Conservation (phyloP, 805 yeast genomes). For the Yamadazyma insecticola region DNA sequence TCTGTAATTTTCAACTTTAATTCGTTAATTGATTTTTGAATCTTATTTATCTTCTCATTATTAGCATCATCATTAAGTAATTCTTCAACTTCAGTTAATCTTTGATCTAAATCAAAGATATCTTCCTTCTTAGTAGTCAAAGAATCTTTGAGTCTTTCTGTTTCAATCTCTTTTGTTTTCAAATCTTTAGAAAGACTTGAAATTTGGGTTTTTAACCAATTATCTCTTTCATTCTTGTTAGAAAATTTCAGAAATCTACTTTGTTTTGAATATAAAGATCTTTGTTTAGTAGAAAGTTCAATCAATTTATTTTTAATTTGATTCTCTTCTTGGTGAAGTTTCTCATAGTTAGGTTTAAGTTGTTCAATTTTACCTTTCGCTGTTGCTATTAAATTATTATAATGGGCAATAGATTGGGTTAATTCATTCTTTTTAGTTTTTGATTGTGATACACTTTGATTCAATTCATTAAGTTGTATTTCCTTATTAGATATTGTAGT, state of each 20-base stretch:
- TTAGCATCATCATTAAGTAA: conserved; percentile 9
- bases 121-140: conserved; percentile 19
- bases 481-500: conserved; percentile 46
- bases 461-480: conserved; percentile 41
- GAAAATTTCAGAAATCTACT: conserved; percentile 62
- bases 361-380: conserved; percentile 34
- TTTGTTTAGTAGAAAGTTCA: conserved; percentile 47
- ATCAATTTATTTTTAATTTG: conserved; percentile 34
- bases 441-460: conserved; percentile 26
- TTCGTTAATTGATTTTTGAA: conserved; percentile 35
- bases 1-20: conserved; percentile 38
- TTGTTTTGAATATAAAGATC: conserved; percentile 62
- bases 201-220: conserved; percentile 60
- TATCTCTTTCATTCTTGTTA: conserved; percentile 54
- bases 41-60: conserved; percentile 6
- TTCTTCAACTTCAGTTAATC: conserved; percentile 10
- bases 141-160: conserved; percentile 18
- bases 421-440: conserved; percentile 23
- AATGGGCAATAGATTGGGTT: conserved; percentile 14
- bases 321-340: conserved; percentile 37
- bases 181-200: conserved; percentile 25
- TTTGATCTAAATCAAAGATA: conserved; percentile 12
- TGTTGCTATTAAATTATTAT: conserved; percentile 23
- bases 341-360: conserved; percentile 38
- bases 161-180: conserved; percentile 17